Conservation (phyloP, 2,329 filamentous ascomycete species). For the Colletotrichum magnum region DNA sequence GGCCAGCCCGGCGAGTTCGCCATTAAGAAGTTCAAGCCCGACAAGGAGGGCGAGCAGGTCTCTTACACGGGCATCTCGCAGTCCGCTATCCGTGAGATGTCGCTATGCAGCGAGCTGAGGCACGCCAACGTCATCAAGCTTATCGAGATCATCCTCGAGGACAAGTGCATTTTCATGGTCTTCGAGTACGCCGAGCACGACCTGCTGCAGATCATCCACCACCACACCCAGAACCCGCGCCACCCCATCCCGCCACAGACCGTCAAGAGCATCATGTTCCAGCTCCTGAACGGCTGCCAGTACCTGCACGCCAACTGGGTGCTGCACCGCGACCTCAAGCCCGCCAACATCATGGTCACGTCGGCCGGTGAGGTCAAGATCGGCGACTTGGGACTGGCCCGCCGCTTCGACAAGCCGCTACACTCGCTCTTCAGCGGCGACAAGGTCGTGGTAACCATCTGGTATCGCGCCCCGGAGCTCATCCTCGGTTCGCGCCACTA, state of each 20-base stretch:
- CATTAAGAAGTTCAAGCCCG: constrained; percentile 99
- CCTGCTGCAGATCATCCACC: constrained; percentile 96
- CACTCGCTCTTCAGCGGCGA: constrained; percentile 94
- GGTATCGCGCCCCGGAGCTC: constrained; percentile 96
- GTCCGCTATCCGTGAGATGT: constrained; percentile 97
- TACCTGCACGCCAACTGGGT: constrained; percentile 99
- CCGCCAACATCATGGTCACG: constrained; percentile 99
- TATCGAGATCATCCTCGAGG: constrained; percentile 95
- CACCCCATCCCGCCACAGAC: constrained; percentile 90
- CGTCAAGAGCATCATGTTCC: constrained; percentile 95
- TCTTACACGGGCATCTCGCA: constrained; percentile 98
- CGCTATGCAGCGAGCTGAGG: constrained; percentile 90
- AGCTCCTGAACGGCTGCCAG: constrained; percentile 93
- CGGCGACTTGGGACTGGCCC: constrained; percentile 91
- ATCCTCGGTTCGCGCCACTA: constrained; percentile 95
- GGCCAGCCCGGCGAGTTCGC: constrained; percentile 87
- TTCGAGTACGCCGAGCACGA: constrained; percentile 99
- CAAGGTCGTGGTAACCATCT: constrained; percentile 98
- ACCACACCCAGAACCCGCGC: constrained; percentile 90
- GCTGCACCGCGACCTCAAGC: constrained; percentile 95
- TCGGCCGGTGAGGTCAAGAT: constrained; percentile 92
- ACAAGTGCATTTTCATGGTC: constrained; percentile 99
- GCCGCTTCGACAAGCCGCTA: constrained; percentile 93
- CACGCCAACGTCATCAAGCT: constrained; percentile 92
- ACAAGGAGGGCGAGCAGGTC: constrained; percentile 95